Evolutionary conservation across 805 yeast species (phyloP).

Genomic region (Kluyveromyces siamensis): DNA sequence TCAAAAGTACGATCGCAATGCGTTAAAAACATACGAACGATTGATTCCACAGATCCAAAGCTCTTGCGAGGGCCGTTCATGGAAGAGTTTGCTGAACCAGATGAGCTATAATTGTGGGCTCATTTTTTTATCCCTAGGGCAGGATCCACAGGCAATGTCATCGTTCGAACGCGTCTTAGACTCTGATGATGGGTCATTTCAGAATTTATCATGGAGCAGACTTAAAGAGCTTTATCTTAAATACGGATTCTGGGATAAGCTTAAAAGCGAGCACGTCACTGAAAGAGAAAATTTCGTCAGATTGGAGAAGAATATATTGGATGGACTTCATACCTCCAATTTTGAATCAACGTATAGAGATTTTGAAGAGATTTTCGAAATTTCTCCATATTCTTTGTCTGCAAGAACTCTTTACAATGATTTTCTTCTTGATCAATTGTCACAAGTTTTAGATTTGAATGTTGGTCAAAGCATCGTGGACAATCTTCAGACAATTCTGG

Average conservation of each 20-base stretch:
- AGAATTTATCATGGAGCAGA: constrained; percentile 41
- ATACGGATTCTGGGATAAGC: constrained; percentile 40
- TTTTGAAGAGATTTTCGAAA: constrained; percentile 26
- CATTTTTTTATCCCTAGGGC: constrained; percentile 48
- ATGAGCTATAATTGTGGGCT: constrained; percentile 53
- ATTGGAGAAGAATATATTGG: constrained; percentile 10
- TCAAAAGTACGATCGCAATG: constrained; percentile 8
- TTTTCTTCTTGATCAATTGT: constrained; percentile 12
- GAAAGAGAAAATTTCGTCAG: constrained; percentile 9
- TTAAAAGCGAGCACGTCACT: constrained; percentile 15
- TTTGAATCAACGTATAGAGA: constrained; percentile 21
- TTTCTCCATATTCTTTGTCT: constrained; percentile 37
- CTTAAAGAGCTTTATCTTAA: constrained; percentile 41
- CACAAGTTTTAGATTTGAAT: constrained; percentile 20
- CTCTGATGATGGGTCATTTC: constrained; percentile 20
- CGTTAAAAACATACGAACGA: constrained; percentile 9
- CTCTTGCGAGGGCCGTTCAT: constrained; percentile 5
- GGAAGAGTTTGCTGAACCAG: constrained; percentile 15
- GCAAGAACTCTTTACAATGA: constrained; percentile 22
- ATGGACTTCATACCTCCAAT: constrained; percentile 11
- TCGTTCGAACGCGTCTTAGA: constrained; percentile 42
- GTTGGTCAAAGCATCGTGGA: constrained; percentile 16
- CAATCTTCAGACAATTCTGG: constrained; percentile 17
- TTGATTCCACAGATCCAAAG: constrained; percentile 7
- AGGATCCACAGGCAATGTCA: constrained; percentile 42